Conservation (phyloP, 2,329 filamentous ascomycete species). For the Colletotrichum musae region DNA sequence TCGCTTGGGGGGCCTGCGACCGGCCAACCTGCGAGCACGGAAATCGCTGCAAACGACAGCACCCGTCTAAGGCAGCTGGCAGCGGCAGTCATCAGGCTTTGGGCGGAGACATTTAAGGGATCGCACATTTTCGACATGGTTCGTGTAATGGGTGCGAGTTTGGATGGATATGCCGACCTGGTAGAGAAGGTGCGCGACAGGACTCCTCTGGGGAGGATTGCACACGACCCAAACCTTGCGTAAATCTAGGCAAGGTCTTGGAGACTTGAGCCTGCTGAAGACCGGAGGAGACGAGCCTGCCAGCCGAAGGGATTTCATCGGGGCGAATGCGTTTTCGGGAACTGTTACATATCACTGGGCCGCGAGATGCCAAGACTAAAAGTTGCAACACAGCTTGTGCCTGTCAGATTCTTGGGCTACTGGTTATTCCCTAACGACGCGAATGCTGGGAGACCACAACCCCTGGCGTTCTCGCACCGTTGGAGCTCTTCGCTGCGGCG, state of each 20-base stretch:
- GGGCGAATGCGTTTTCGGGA: not conserved
- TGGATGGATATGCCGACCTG: slow-evolving; percentile 71
- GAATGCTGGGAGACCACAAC: not conserved
- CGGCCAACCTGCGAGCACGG: slow-evolving; percentile 55
- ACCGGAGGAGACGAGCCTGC: not conserved
- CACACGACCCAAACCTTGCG: slow-evolving; percentile 35
- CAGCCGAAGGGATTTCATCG: not conserved
- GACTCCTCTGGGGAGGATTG: slow-evolving; percentile 57
- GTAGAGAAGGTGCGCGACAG: slow-evolving; percentile 68
- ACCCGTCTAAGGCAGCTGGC: slow-evolving; percentile 69
- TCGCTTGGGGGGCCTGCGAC: slow-evolving; percentile 61
- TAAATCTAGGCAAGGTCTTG: slow-evolving; percentile 5
- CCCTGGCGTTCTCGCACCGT: not conserved
- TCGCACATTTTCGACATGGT: slow-evolving; percentile 74
- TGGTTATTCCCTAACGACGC: not conserved
- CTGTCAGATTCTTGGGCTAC: not conserved
- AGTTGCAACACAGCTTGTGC: slow-evolving; percentile 18
- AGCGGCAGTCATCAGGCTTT: slow-evolving; percentile 70
- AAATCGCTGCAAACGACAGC: slow-evolving; percentile 62
- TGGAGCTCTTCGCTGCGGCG: slow-evolving; percentile 8
- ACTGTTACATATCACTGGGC: not conserved
- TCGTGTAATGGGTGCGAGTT: slow-evolving; percentile 68
- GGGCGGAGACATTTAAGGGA: slow-evolving; percentile 75
- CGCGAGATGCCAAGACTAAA: slow-evolving; percentile 23
- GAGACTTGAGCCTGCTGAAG: not conserved